Evolutionary conservation across 345 rosid species (phyloP), one percentile per base, ranked within the genome.

Genomic region (Balakata baccata): DNA sequence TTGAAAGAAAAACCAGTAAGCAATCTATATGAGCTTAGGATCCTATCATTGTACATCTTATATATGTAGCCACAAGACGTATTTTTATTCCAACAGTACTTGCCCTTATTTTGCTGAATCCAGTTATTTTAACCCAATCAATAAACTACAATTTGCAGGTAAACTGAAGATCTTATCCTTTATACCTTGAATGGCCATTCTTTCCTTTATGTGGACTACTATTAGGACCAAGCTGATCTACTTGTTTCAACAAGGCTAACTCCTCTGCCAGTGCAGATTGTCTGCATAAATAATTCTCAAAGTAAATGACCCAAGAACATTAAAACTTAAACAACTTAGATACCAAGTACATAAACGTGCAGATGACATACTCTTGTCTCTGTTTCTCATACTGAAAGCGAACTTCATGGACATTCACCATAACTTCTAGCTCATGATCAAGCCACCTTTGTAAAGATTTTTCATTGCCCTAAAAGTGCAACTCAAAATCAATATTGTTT

Each of bases 351-450:
- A 67, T 8, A 23, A 50, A 25, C 52, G 60, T 52, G 14, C 38
- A 51, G 60, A 51, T 11, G 29, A 80, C 98, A 51, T 90, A 95
- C 99, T 91, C 97, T 74, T 95, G 93, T 83, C 95, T 91, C 85
- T 95, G 99, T 78, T 88, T 95, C 87, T 93, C 98, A 71, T 93
- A 93, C 79, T 95, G 98, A 61, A 84, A 86, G 66, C 98, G 99
- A 68, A 95, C 99, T 90, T 90, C 99, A 80, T 93, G 98, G 81
- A 95, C 93, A 81, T 95, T 90, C 82, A 92, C 96, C 94, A 95
- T 91, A 78, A 95, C 96, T 85, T 95, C 98, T 75, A 95, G 84
- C 83, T 95, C 99, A 70, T 95, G 96, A 72, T 95, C 94, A 74
- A 95, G 92, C 98, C 97, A 93, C 18, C 96, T 91, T 67, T 90